Conservation (phyloP, 2,329 filamentous ascomycete species). For the Metarhizium album region DNA sequence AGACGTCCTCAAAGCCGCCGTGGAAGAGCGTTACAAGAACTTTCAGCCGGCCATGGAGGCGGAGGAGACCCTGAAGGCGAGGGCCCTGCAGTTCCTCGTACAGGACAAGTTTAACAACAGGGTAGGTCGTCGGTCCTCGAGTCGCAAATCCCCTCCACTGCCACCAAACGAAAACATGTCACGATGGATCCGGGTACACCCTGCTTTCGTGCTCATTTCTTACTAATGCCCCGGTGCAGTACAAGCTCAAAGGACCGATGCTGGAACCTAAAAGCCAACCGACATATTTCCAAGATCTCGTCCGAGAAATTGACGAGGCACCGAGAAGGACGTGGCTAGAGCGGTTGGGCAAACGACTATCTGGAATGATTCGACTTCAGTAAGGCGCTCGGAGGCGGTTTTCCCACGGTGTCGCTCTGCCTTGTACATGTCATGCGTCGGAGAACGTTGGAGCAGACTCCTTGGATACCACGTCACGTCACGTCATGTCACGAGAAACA, state of each 20-base stretch:
- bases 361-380: slow-evolving; percentile 48
- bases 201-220: neutral
- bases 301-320: slow-evolving; percentile 52
- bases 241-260: slow-evolving; percentile 34
- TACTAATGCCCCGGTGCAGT: slow-evolving; percentile 15
- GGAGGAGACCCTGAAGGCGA: slow-evolving; percentile 44
- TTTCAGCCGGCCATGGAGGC: slow-evolving; percentile 28
- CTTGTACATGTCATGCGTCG: neutral
- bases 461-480: neutral
- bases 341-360: slow-evolving; percentile 41
- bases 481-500: slow-evolving; percentile 1
- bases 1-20: slow-evolving; percentile 34
- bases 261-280: slow-evolving; percentile 52
- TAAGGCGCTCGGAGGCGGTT: slow-evolving; percentile 18
- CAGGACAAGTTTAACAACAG: slow-evolving; percentile 47
- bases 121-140: slow-evolving; percentile 29
- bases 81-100: slow-evolving; percentile 48
- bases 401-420: neutral
- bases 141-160: too few relatives aligned
- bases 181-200: neutral
- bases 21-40: slow-evolving; percentile 24
- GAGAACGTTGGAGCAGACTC: neutral
- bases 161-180: neutral
- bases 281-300: slow-evolving; percentile 50
- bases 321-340: slow-evolving; percentile 45